Evolutionary conservation across 108 stramenopile species (phyloP).

Genomic region (Skeletonema tropicum): DNA sequence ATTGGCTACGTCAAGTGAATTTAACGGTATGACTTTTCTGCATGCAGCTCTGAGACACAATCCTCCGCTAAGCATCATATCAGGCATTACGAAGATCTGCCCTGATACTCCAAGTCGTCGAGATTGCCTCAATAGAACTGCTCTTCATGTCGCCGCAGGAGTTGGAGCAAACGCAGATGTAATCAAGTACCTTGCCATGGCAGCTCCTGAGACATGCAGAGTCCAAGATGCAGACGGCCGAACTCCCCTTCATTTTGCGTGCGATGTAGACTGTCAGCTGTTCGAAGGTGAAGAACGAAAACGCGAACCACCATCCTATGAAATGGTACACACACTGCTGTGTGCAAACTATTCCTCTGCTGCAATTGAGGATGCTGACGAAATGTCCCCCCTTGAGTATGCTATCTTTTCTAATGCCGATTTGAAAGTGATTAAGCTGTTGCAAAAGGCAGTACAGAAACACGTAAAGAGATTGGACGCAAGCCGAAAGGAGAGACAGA

Average conservation of each 20-base stretch:
- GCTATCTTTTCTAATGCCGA: conserved; percentile 39
- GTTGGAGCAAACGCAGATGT: conserved; percentile 17
- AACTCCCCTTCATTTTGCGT: conserved; percentile 47
- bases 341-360: conserved; percentile 10
- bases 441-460: conserved; percentile 45
- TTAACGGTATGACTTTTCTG: conserved; percentile 47
- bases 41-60: conserved; percentile 31
- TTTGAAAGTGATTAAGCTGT: conserved; percentile 30
- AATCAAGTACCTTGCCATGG: conserved; percentile 13
- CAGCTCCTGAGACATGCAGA: conserved; percentile 27
- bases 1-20: conserved; percentile 21
- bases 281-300: conserved; percentile 32
- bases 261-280: conserved; percentile 36
- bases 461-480: conserved; percentile 20
- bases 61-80: conserved; percentile 10
- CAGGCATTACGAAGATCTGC: neutral
- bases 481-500: conserved; percentile 1
- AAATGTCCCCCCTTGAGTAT: conserved; percentile 46
- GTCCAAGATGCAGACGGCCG: conserved; percentile 42
- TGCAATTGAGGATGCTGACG: conserved; percentile 35
- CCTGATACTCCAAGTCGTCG: conserved; percentile 14
- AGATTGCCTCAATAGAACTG: conserved; percentile 39
- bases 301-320: conserved; percentile 21
- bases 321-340: conserved; percentile 18
- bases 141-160: conserved; percentile 44